Percentiles rank a stretch among this genome's conserved stretches.
These are phyloP conservation scores for Hevea brasiliensis DNA, from an alignment of 345 rosid genomes.

Conservation along the genomic window DNA sequence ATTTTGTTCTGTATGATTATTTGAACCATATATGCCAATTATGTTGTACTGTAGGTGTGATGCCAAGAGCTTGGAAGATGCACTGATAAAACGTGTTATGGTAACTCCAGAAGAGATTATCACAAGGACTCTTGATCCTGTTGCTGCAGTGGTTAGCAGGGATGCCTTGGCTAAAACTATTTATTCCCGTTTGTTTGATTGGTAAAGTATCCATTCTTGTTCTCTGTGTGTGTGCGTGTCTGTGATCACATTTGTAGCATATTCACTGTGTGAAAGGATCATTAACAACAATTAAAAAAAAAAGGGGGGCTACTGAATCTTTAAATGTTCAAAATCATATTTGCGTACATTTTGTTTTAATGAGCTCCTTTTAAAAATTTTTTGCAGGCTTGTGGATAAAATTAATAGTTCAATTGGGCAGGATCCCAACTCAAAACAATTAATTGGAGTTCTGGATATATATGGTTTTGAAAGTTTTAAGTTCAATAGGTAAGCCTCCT, in stretches of 20 bases:
- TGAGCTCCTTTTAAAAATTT: slow-evolving; percentile 15
- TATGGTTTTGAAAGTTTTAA: slow-evolving; percentile 99
- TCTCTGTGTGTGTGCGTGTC: slow-evolving; percentile 1
- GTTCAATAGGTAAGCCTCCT: slow-evolving; percentile 80
- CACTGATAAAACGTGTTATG: slow-evolving; percentile 97
- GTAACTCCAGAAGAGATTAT: slow-evolving; percentile 99
- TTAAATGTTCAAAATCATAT: slow-evolving; percentile 7
- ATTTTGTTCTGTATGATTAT: slow-evolving; percentile 8
- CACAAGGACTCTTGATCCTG: slow-evolving; percentile 93
- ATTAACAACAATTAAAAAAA: background rate
- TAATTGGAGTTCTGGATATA: slow-evolving; percentile 98
- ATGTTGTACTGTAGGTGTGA: slow-evolving; percentile 58
- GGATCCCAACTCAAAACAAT: slow-evolving; percentile 93
- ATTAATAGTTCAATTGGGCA: slow-evolving; percentile 95
- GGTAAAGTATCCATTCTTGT: slow-evolving; percentile 48
- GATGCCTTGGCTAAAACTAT: slow-evolving; percentile 96
- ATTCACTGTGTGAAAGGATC: background rate
- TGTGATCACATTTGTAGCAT: background rate
- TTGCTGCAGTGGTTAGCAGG: slow-evolving; percentile 80
- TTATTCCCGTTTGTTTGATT: slow-evolving; percentile 96
- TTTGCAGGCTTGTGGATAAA: slow-evolving; percentile 88
- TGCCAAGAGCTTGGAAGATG: slow-evolving; percentile 89
- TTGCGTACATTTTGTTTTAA: slow-evolving; percentile 1
- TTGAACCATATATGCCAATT: slow-evolving; percentile 18
- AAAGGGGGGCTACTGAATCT: background rate